Conservation (phyloP, 176 grass and related monocot genomes). For the Eremochloa ophiuroides region DNA sequence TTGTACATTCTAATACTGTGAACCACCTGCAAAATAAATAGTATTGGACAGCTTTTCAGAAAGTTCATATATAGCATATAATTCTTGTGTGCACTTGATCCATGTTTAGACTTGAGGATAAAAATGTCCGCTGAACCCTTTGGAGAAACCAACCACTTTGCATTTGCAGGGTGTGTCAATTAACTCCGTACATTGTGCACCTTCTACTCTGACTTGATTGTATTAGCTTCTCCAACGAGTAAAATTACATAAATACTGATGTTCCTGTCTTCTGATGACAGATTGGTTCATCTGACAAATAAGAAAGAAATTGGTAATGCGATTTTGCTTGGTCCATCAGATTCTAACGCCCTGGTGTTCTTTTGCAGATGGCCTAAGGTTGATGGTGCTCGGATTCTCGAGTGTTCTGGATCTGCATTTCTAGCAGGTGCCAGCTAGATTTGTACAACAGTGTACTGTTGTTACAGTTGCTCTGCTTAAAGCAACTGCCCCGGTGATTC, state of each 20-base stretch:
- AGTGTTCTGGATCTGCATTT: background rate
- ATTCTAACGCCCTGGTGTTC: background rate
- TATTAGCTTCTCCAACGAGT: background rate
- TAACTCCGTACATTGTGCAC: background rate
- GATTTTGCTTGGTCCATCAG: background rate
- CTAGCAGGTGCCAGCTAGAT: background rate
- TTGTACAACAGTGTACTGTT: background rate
- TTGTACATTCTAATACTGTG: background rate
- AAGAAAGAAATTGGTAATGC: background rate
- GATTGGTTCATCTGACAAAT: background rate
- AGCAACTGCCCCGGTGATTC: background rate
- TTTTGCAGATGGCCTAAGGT: conserved; percentile 15
- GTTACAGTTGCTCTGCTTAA: background rate
- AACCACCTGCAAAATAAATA: background rate
- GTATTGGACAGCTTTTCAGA: background rate
- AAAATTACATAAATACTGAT: background rate
- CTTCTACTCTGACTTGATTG: background rate
- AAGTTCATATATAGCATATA: too few species aligned
- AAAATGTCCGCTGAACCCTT: background rate
- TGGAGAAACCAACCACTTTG: background rate
- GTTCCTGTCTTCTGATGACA: background rate
- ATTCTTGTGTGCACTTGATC: too few species aligned
- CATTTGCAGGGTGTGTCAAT: background rate
- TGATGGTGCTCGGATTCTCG: background rate
- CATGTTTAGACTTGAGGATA: background rate